Percentiles rank a stretch among this genome's conserved stretches.
phyloP scores from a whole-genome alignment of 1,139 yeast species.

The Candida glucosophila region DNA sequence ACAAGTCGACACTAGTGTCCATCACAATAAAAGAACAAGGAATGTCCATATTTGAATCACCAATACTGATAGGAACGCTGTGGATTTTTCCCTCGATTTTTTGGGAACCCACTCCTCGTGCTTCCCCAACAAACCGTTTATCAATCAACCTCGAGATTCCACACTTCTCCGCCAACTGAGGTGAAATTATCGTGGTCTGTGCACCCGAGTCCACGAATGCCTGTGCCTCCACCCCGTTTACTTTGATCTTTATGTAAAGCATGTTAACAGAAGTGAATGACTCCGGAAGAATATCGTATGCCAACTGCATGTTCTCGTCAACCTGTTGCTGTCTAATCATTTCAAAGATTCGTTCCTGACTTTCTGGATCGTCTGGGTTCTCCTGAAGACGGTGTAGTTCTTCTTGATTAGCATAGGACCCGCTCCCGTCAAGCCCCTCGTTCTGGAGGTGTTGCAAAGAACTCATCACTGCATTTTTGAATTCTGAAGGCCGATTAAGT shows the following conservation, averaged over 20 bases:
- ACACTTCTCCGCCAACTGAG: constrained; percentile 64
- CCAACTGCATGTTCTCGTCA: constrained; percentile 69
- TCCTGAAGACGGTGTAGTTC: constrained; percentile 44
- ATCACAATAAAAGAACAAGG: constrained; percentile 82
- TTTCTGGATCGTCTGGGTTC: constrained; percentile 70
- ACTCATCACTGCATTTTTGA: constrained; percentile 38
- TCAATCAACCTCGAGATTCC: constrained; percentile 74
- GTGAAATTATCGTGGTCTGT: constrained; percentile 76
- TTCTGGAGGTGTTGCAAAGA: constrained; percentile 13
- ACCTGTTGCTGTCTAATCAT: constrained; percentile 64
- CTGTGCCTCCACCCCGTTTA: constrained; percentile 73
- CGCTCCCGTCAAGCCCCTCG: constrained; percentile 5
- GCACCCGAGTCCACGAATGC: constrained; percentile 98
- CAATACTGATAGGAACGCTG: constrained; percentile 79
- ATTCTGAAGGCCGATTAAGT: constrained; percentile 44
- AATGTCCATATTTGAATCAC: constrained; percentile 36
- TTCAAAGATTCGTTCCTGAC: constrained; percentile 60
- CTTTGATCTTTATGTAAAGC: constrained; percentile 71
- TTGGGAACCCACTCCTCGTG: constrained; percentile 84
- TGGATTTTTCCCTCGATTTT: constrained; percentile 79
- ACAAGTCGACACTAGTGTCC: constrained; percentile 64
- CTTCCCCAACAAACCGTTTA: constrained; percentile 70
- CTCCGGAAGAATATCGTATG: constrained; percentile 86
- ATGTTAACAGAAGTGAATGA: constrained; percentile 74
- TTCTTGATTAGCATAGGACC: constrained; percentile 20